Percentiles rank a stretch among this genome's conserved stretches.
phyloP scores from a whole-genome alignment of 208 protist species.

The Trypanosoma scelopori region DNA sequence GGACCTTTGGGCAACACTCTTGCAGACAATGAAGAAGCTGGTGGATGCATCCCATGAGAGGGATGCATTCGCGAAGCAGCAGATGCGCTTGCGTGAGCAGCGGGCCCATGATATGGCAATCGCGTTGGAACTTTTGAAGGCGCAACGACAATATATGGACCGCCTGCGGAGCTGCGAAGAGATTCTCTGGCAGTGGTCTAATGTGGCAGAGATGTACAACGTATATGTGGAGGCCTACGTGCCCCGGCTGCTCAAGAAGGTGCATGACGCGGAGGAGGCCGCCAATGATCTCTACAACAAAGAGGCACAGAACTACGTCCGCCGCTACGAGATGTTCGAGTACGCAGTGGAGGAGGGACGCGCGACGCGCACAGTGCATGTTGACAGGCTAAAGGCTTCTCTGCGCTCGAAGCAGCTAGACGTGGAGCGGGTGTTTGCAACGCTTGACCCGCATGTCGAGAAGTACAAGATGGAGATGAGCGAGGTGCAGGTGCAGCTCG shows the following conservation, averaged over 20 bases:
- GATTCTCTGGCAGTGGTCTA: constrained; percentile 43
- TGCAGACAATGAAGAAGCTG: constrained; percentile 39
- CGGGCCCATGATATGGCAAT: constrained; percentile 41
- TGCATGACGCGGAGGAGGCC: constrained; percentile 81
- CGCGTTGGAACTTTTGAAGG: constrained; percentile 43
- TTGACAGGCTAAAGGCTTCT: constrained; percentile 58
- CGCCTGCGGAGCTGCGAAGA: constrained; percentile 56
- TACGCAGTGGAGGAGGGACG: constrained; percentile 77
- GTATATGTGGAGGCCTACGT: constrained; percentile 89
- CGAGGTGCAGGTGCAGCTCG: constrained; percentile 48
- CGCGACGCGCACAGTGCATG: constrained; percentile 66
- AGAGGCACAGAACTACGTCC: constrained; percentile 76
- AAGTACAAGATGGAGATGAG: constrained; percentile 39
- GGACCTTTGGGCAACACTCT: constrained; percentile 48
- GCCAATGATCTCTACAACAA: constrained; percentile 61
- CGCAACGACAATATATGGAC: constrained; percentile 45
- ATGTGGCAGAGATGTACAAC: constrained; percentile 56
- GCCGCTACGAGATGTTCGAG: constrained; percentile 71
- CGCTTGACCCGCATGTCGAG: constrained; percentile 58
- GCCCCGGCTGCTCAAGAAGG: constrained; percentile 88
- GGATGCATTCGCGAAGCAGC: constrained; percentile 42
- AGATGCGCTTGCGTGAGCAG: constrained; percentile 62
- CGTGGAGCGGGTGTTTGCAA: constrained; percentile 46
- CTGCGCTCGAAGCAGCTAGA: constrained; percentile 50
- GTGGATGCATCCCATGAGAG: constrained; percentile 42